phyloP scores from a whole-genome alignment of 148 eudicot genomes.

The Camellia lanceoleosa region DNA sequence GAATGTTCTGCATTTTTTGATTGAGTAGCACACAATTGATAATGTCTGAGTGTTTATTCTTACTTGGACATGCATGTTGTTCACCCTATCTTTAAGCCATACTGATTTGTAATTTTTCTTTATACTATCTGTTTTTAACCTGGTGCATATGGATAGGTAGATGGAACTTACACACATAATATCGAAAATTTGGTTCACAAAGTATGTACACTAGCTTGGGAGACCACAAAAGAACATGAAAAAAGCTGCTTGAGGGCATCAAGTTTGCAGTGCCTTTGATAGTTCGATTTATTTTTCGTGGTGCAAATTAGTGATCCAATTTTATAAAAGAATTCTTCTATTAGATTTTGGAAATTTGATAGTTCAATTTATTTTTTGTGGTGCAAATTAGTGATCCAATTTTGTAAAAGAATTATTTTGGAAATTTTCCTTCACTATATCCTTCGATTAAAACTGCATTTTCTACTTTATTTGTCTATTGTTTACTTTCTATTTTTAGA shows the following conservation, averaged over 20 bases:
- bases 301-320: background rate
- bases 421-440: background rate
- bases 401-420: conserved; percentile 3
- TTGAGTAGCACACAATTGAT: background rate
- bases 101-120: background rate
- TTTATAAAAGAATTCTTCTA: background rate
- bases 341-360: conserved; percentile 41
- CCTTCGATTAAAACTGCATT: background rate
- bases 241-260: conserved; percentile 67
- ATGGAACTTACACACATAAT: conserved; percentile 75
- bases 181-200: conserved; percentile 54
- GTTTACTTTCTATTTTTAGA: background rate
- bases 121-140: conserved; percentile 13
- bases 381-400: background rate
- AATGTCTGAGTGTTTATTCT: background rate
- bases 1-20: background rate
- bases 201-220: conserved; percentile 66
- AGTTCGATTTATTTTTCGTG: background rate
- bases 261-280: conserved; percentile 72
- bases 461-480: background rate
- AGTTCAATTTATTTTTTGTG: background rate
- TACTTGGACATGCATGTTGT: background rate
- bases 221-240: conserved; percentile 49
- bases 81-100: background rate
- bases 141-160: conserved; percentile 48